Base-by-base conservation (phyloP, 2,329 filamentous ascomycete genomes). In the Geosmithia flava region DNA sequence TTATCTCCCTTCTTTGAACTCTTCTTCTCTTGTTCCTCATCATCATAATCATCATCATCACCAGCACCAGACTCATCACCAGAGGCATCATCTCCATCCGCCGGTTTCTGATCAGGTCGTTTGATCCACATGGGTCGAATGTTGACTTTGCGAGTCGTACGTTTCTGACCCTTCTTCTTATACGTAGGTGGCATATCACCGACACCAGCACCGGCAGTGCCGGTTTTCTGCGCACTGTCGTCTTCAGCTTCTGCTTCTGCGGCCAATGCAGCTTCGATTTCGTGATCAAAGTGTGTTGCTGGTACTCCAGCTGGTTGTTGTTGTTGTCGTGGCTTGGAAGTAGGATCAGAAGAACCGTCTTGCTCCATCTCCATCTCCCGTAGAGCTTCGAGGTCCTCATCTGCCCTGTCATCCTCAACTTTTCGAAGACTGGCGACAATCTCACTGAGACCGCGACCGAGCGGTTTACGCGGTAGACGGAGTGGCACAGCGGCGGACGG, bases 151-250 rank as follows among this genome's bases (percentile, higher is more conserved):
- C 81, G 72, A 3, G 87, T 91, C 48, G 85, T 87, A 51, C 87
- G 74, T 69, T 93, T 93, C 60, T 86, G 76, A 0, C 85, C 86
- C 68, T 86, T 87, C 75, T 93, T 93, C 72, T 90, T 91, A 70
- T 76, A 91, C 1, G 78, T 64, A 11, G 33, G 11, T 11, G 15
- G 33, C 33, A 27, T 27, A 27, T 27, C 23, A 8, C 23, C 23
- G 8, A 8, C 23, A 8, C 4, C 8, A 27, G 4, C 23, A 8
- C 23, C 23, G 8, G 23, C 23, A 8, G 23, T 27, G 23, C 23
- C 23, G 4, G 4, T 4, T 27, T 27, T 27, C 23, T 8, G 23
- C 4, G 23, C 23, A 8, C 8, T 8, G 4, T 27, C 4, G 4
- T 27, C 23, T 8, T 27, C 4, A 5, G 23, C 23, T 27, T 27